Percentiles rank a stretch among this genome's conserved stretches.
Conservation (phyloP, 345 rosid species). For the Erodium maritimum region DNA sequence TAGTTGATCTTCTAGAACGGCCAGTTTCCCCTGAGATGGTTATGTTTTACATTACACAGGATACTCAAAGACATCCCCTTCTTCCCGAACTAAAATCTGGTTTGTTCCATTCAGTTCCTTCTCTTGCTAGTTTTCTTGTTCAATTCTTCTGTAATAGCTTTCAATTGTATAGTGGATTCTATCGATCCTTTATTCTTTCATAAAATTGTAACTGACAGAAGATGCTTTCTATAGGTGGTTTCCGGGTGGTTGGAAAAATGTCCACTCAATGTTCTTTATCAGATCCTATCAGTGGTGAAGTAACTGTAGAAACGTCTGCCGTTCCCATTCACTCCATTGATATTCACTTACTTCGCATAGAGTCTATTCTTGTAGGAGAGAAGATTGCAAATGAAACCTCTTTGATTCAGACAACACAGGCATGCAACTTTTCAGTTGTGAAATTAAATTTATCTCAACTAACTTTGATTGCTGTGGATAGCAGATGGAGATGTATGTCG, state of each 20-base stretch:
- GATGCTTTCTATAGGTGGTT: conserved; percentile 48
- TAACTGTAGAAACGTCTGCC: conserved; percentile 68
- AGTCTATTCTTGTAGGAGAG: conserved; percentile 72
- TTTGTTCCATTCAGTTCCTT: conserved; percentile 11
- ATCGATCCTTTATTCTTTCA: background rate
- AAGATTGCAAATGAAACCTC: conserved; percentile 76
- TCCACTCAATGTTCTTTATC: conserved; percentile 56
- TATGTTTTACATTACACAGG: conserved; percentile 79
- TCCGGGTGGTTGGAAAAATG: conserved; percentile 70
- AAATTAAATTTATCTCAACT: background rate
- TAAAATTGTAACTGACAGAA: conserved; percentile 10
- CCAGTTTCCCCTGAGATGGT: conserved; percentile 73
- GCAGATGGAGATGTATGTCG: conserved; percentile 89
- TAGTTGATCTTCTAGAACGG: conserved; percentile 55
- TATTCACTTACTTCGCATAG: conserved; percentile 61
- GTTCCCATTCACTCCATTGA: conserved; percentile 64
- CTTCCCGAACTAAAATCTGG: conserved; percentile 80
- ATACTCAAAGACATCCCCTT: conserved; percentile 78
- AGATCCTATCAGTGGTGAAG: conserved; percentile 71
- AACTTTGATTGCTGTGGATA: conserved; percentile 29
- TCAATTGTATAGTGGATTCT: background rate
- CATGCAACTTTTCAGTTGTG: conserved; percentile 8
- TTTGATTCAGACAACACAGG: conserved; percentile 88
- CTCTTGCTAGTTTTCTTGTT: conserved; percentile 1
- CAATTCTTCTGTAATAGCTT: conserved; percentile 3